Base-by-base conservation (phyloP, 371 early-diverging fungal genomes). In the Parasitella parasitica region DNA sequence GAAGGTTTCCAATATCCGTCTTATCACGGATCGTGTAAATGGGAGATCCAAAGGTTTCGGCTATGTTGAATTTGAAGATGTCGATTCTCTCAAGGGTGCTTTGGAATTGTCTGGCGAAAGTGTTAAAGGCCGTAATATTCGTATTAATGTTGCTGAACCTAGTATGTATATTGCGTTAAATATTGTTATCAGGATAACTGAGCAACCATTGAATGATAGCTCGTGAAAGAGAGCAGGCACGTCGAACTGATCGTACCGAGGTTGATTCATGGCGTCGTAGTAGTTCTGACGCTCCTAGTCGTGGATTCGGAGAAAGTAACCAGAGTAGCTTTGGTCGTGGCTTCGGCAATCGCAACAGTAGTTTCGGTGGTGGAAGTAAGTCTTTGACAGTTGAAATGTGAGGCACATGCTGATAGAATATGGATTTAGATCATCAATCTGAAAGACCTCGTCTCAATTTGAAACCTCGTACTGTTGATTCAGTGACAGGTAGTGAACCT, bases 21-120 rank as follows among this genome's bases (percentile, higher is more conserved):
- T 94, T 63, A 72, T 91, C 60, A 84, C 83, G 63, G 93, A 94
- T 70, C 86, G 80, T 57, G 85, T 86, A 56, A 67, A 49, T 30
- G 91, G 87, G 43, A 84, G 82, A 76, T 87, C 91, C 52, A 94
- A 94, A 76, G 98, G 98, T 15, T 96, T 91, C 64, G 96, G 93
- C 26, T 97, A 96, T 77, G 90, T 94, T 56, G 96, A 96, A 81
- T 97, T 97, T 67, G 89, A 86, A 12, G 89, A 89, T 57, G 58
- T 89, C 20, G 94, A 94, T 9, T 89, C 90, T 16, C 82, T 97
- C 59, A 89, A 86, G 76, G 75, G 66, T 46, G 96, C 96, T 48
- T 77, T 97, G 63, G 87, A 83, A 20, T 67, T 83, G 57, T 73
- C 79, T 59, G 93, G 93, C 16, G 75, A 72, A 69, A 67, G 74